Conservation (phyloP, 306 rosid genomes). For the Vigna unguiculata region DNA sequence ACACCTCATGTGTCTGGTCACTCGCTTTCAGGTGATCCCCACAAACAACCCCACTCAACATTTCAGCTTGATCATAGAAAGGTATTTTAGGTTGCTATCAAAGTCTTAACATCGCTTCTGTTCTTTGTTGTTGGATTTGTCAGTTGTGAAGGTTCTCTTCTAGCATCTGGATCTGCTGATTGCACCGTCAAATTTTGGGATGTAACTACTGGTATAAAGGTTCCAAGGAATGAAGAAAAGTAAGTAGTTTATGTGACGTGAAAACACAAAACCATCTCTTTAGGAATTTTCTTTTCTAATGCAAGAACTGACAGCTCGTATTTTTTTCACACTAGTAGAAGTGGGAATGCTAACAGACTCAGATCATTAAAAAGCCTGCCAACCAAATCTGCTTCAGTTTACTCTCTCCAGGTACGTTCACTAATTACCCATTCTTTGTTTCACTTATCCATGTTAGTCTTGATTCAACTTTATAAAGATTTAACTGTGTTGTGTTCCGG, state of each 20-base stretch:
- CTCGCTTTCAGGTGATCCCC: conserved; percentile 70
- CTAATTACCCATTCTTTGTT: conserved; percentile 1
- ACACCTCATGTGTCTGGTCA: conserved; percentile 80
- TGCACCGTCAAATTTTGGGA: conserved; percentile 89
- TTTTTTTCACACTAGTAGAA: conserved; percentile 51
- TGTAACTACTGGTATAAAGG: conserved; percentile 68
- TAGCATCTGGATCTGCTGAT: conserved; percentile 93
- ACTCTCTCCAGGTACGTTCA: conserved; percentile 62
- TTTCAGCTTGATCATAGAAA: conserved; percentile 10
- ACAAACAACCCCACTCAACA: background rate
- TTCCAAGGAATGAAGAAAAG: conserved; percentile 73
- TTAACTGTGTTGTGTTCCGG: background rate
- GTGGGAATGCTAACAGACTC: conserved; percentile 67
- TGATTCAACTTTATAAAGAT: background rate
- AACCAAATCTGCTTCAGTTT: conserved; percentile 76
- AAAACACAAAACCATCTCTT: background rate
- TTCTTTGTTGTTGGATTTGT: conserved; percentile 27
- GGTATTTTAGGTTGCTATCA: background rate
- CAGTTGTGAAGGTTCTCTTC: conserved; percentile 89
- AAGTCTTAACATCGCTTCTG: background rate
- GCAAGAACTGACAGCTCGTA: conserved; percentile 18
- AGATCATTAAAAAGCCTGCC: conserved; percentile 74
- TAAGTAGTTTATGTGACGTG: conserved; percentile 45
- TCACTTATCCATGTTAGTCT: background rate
- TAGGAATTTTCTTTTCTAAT: background rate